Evolutionary conservation across 345 rosid species (phyloP).

Genomic region (Euclidium syriacum): DNA sequence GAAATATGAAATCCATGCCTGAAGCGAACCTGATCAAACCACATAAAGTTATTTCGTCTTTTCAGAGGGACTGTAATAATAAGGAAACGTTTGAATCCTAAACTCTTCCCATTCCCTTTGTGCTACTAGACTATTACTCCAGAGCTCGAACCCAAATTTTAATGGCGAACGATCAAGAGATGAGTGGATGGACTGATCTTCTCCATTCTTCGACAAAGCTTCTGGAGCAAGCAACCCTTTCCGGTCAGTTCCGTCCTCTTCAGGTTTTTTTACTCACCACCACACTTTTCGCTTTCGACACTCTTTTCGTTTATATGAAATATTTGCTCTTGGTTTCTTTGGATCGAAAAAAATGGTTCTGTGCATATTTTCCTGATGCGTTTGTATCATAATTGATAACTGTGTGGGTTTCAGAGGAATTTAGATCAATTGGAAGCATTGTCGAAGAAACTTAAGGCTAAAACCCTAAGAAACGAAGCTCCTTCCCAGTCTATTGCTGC

Average conservation of each 20-base stretch:
- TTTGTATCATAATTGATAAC: background rate
- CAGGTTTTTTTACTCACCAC: slow-evolving; percentile 43
- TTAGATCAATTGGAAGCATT: slow-evolving; percentile 81
- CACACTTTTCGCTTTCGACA: background rate
- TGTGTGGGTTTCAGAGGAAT: slow-evolving; percentile 49
- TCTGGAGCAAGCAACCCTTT: slow-evolving; percentile 80
- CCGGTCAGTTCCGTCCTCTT: slow-evolving; percentile 85
- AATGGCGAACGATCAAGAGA: slow-evolving; percentile 63
- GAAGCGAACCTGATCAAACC: background rate
- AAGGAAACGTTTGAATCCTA: background rate
- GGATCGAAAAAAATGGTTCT: background rate
- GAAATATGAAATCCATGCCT: background rate
- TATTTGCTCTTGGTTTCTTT: background rate
- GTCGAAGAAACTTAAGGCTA: slow-evolving; percentile 86
- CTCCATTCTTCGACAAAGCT: slow-evolving; percentile 75
- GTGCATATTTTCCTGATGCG: background rate
- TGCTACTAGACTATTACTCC: background rate
- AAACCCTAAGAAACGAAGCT: slow-evolving; percentile 68
- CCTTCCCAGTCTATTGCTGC: slow-evolving; percentile 85
- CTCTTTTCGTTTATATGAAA: background rate
- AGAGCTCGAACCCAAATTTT: background rate
- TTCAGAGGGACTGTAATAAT: background rate
- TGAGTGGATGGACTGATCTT: slow-evolving; percentile 71
- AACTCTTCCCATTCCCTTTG: background rate
- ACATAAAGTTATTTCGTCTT: background rate